Evolutionary conservation across 2,329 filamentous ascomycete genomes (phyloP).

Genomic region (Colletotrichum tanaceti): DNA sequence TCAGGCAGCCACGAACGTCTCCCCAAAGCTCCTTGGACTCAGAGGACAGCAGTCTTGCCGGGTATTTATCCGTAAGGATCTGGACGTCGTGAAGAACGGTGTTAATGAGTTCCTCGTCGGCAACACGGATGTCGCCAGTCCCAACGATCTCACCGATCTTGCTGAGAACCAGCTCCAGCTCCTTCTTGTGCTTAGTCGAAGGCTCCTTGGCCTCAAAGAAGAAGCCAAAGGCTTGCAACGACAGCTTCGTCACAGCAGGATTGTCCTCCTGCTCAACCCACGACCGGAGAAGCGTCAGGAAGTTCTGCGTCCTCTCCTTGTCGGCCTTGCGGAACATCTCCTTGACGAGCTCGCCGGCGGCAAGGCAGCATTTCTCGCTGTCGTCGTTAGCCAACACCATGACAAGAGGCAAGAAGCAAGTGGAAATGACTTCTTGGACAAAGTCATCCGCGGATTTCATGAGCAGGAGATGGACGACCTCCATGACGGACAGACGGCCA

Average conservation of each 20-base stretch:
- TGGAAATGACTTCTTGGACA: slow-evolving; percentile 82
- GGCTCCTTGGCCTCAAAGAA: slow-evolving; percentile 80
- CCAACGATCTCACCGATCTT: slow-evolving; percentile 65
- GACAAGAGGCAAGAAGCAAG: slow-evolving; percentile 87
- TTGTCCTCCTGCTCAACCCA: slow-evolving; percentile 85
- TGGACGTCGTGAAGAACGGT: slow-evolving; percentile 77
- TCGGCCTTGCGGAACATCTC: slow-evolving; percentile 84
- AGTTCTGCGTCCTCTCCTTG: slow-evolving; percentile 75
- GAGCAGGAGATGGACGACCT: slow-evolving; percentile 87
- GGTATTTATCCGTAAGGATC: slow-evolving; percentile 74
- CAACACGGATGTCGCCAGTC: slow-evolving; percentile 63
- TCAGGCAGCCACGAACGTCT: slow-evolving; percentile 74
- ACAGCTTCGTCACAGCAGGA: slow-evolving; percentile 74
- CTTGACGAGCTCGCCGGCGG: slow-evolving; percentile 83
- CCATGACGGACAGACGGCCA: slow-evolving; percentile 91
- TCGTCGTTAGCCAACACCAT: slow-evolving; percentile 91
- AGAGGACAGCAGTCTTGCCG: slow-evolving; percentile 70
- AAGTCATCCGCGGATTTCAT: slow-evolving; percentile 85
- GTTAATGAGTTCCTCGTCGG: slow-evolving; percentile 79
- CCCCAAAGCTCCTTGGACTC: slow-evolving; percentile 76
- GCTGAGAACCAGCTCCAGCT: slow-evolving; percentile 72
- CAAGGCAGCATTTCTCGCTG: slow-evolving; percentile 83
- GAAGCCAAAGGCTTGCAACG: slow-evolving; percentile 82
- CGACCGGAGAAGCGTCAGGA: slow-evolving; percentile 75
- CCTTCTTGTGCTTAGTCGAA: slow-evolving; percentile 71